Evolutionary conservation across 345 rosid genomes (phyloP).

Genomic region (Populus ilicifolia): DNA sequence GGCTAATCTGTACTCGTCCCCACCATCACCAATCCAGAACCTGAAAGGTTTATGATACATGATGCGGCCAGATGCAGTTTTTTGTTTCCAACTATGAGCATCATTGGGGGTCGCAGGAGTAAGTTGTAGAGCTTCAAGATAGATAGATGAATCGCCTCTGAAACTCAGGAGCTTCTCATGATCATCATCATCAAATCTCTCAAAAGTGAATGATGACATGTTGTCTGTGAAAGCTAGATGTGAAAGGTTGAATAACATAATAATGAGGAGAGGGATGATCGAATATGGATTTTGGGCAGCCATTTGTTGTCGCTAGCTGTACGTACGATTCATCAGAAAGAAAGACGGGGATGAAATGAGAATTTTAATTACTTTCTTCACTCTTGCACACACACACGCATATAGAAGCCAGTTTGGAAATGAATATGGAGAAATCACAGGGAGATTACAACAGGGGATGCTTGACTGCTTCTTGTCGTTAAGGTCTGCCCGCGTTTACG

Average conservation of each 20-base stretch:
- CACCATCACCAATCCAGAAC: slow-evolving; percentile 29
- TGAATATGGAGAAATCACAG: no score
- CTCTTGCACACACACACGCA: no score
- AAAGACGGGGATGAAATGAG: no score
- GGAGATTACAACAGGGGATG: background rate
- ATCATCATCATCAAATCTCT: background rate
- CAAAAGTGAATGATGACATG: background rate
- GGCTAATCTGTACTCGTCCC: slow-evolving; percentile 17
- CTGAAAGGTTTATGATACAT: slow-evolving; percentile 27
- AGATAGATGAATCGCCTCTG: slow-evolving; percentile 1
- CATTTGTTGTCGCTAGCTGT: no score
- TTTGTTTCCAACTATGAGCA: background rate
- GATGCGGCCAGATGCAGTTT: slow-evolving; percentile 31
- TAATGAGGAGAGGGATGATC: background rate
- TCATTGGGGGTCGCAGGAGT: slow-evolving; percentile 24
- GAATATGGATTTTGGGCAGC: no score
- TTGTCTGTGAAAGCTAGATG: background rate
- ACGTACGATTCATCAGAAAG: no score
- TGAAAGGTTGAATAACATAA: background rate
- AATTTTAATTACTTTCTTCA: no score
- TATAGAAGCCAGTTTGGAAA: no score
- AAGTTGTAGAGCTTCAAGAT: slow-evolving; percentile 26
- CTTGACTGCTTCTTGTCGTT: background rate
- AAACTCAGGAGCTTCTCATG: background rate
- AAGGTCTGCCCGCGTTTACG: background rate